Evolutionary conservation across 352 stramenopile genomes (phyloP), one percentile per base, ranked within the genome.

Genomic region (Pythium scleroteichum): DNA sequence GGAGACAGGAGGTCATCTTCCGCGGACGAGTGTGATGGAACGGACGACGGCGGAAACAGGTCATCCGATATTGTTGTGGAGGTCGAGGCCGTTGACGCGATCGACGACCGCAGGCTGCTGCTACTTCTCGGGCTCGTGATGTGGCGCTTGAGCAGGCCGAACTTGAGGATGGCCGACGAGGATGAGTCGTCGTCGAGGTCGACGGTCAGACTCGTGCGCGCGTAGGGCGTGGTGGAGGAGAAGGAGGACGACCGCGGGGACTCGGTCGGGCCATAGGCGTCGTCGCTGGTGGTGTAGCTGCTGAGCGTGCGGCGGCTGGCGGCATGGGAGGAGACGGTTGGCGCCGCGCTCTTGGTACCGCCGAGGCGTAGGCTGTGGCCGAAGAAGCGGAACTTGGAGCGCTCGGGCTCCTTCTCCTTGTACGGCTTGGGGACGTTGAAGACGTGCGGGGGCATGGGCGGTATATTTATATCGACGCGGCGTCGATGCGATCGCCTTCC

Each of bases 51-150:
- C 33, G 51, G 41, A 19, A 40, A 51, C 23, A 59, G 53, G 14
- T 48, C 58, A n/a, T 64, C 55, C 19, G 64, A 63, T n/a, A 56
- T 20, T 20, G 41, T 42, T 7, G 46, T 44, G 33, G 23, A 59
- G 12, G 62, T 58, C 32, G 64, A 71, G 40, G 41, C 41, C 2
- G 64, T 68, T 26, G 64, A 71, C 26, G 64, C 64, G 46, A 57
- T 71, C 53, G 64, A 71, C 51, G 64, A 68, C 23, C 64, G 64
- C 32, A 65, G 26, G 23, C 57, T 66, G 58, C 42, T 49, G 48
- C 22, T 33, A 32, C 23, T 32, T 24, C 35, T 42, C 8, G 47
- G 19, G 29, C 48, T 27, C 27, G n/a, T 39, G 20, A 53, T 12
- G 22, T 44, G 39, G 14, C 41, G 49, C 26, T 29, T 16, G 5